Percentiles rank a stretch among this genome's conserved stretches.
These are phyloP conservation scores for Aspergillus versicolor DNA, from an alignment of 2,329 filamentous ascomycete species.

Conservation along the genomic window DNA sequence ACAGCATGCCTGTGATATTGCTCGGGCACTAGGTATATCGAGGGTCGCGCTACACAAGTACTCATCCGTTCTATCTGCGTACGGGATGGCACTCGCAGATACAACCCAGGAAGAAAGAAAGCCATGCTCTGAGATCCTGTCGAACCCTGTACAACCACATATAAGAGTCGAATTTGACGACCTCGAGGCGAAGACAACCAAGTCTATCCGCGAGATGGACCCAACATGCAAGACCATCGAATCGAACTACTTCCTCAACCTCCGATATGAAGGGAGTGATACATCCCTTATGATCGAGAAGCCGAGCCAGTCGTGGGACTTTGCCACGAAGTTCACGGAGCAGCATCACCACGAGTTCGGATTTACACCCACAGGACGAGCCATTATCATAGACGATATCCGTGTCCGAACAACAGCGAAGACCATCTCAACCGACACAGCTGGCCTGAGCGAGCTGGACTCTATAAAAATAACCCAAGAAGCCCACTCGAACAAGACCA, in stretches of 20 bases:
- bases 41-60: conserved; percentile 88
- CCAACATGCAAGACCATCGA: conserved; percentile 68
- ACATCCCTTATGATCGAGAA: conserved; percentile 50
- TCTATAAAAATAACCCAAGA: conserved; percentile 53
- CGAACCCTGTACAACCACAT: no score
- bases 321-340: conserved; percentile 76
- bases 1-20: conserved; percentile 89
- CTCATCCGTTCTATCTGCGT: conserved; percentile 87
- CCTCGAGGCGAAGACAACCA: no score
- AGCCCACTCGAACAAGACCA: conserved; percentile 37
- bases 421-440: conserved; percentile 9
- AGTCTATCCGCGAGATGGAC: no score
- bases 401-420: conserved; percentile 71
- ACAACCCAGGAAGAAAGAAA: no score
- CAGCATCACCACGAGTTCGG: conserved; percentile 91
- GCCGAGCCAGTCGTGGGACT: conserved; percentile 78
- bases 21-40: conserved; percentile 76
- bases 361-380: conserved; percentile 73
- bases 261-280: conserved; percentile 53
- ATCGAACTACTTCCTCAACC: conserved; percentile 47
- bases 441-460: conserved; percentile 54
- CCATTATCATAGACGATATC: conserved; percentile 87
- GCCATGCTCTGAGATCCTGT: no score
- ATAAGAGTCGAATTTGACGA: no score
- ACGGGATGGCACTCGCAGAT: conserved; percentile 89